Conservation (phyloP, 83 land plant genomes). For the Picea mariana region DNA sequence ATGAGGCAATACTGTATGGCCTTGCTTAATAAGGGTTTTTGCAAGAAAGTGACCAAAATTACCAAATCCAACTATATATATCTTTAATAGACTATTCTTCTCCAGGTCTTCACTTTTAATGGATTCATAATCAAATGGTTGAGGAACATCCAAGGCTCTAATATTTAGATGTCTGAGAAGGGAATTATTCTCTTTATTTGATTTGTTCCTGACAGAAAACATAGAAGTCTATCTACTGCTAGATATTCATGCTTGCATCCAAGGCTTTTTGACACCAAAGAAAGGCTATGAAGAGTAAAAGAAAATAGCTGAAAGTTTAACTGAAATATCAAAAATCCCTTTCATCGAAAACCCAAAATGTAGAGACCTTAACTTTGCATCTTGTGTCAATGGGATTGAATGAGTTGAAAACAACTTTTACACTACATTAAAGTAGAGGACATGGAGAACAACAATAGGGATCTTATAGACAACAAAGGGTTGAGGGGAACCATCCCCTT, state of each 20-base stretch:
- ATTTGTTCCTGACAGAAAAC: not conserved
- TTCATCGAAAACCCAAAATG: too few relatives aligned
- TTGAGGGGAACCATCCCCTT: too few relatives aligned
- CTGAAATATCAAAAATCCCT: not conserved
- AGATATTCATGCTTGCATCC: not conserved
- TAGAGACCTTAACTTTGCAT: too few relatives aligned
- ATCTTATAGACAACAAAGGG: too few relatives aligned
- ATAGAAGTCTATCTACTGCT: not conserved
- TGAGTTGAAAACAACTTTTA: too few relatives aligned
- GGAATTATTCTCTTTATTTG: too few relatives aligned
- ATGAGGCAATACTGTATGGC: constrained; percentile 53
- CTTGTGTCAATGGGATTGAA: too few relatives aligned
- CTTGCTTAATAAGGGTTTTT: constrained; percentile 19
- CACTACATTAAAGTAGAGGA: too few relatives aligned
- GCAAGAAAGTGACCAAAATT: constrained; percentile 69
- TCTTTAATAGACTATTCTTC: constrained; percentile 39
- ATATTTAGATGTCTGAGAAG: not conserved
- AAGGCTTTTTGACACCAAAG: not conserved
- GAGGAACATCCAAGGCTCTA: constrained; percentile 35
- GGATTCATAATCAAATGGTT: constrained; percentile 13
- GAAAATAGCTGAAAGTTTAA: not conserved
- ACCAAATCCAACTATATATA: constrained; percentile 20
- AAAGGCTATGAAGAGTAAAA: not conserved
- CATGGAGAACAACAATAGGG: too few relatives aligned
- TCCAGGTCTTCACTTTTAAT: not conserved